Conservation (phyloP, 768 basidiomycete genomes). For the Psilocybe tampanensis region DNA sequence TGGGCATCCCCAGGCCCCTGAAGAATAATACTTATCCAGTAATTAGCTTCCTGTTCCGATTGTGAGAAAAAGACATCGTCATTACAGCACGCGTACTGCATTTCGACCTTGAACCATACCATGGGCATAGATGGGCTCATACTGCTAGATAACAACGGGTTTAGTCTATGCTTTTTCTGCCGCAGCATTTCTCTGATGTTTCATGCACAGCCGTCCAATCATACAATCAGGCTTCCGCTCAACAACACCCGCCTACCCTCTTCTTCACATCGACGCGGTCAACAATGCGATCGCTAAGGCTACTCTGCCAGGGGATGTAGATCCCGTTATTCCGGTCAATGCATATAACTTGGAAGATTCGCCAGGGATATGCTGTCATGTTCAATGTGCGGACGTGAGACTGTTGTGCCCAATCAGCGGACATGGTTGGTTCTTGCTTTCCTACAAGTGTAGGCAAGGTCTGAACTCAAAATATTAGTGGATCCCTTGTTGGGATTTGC, state of each 20-base stretch:
- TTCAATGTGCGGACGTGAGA: slow-evolving; percentile 73
- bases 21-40: background rate
- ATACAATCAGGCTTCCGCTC: slow-evolving; percentile 91
- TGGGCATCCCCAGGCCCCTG: slow-evolving; percentile 61
- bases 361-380: slow-evolving; percentile 83
- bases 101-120: background rate
- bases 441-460: slow-evolving; percentile 3
- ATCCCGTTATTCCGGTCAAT: slow-evolving; percentile 74
- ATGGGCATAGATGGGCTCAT: slow-evolving; percentile 87
- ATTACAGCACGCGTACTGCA: background rate
- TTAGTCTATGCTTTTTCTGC: slow-evolving; percentile 28
- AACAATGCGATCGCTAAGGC: slow-evolving; percentile 72
- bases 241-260: slow-evolving; percentile 73
- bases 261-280: slow-evolving; percentile 84
- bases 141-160: slow-evolving; percentile 77
- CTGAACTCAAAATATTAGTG: slow-evolving; percentile 46
- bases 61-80: slow-evolving; percentile 1
- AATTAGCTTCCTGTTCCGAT: background rate
- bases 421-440: slow-evolving; percentile 62
- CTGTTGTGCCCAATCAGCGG: slow-evolving; percentile 82
- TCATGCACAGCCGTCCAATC: slow-evolving; percentile 61
- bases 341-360: slow-evolving; percentile 44
- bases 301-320: slow-evolving; percentile 54
- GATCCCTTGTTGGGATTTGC: slow-evolving; percentile 91
- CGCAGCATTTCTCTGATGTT: slow-evolving; percentile 19